These are phyloP conservation scores for Cyclaneusma minus DNA, from an alignment of 2,329 filamentous ascomycete species.

Conservation along the genomic window DNA sequence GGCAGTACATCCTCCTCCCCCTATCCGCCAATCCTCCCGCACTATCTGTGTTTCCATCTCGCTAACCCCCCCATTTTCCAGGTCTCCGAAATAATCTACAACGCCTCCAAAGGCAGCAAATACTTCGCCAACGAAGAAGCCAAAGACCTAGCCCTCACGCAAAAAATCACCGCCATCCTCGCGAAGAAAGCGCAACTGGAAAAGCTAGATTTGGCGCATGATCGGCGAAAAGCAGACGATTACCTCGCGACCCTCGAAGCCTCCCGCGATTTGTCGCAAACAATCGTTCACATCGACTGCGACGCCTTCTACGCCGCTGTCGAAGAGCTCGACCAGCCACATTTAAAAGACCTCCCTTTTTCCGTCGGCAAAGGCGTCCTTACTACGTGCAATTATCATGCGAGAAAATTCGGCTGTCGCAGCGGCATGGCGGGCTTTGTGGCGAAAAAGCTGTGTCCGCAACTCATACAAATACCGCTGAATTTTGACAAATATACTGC, in stretches of 20 bases:
- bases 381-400: constrained; percentile 70
- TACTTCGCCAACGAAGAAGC: constrained; percentile 86
- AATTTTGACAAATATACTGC: constrained; percentile 85
- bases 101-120: constrained; percentile 90
- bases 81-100: constrained; percentile 94
- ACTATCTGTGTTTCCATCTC: constrained; percentile 1
- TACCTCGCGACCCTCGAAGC: constrained; percentile 67
- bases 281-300: constrained; percentile 85
- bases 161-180: constrained; percentile 71
- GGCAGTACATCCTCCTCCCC: constrained; percentile 36
- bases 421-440: constrained; percentile 96
- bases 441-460: constrained; percentile 82
- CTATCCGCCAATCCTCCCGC: not conserved
- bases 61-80: constrained; percentile 16
- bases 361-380: constrained; percentile 63
- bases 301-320: constrained; percentile 97
- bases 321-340: constrained; percentile 69
- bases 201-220: constrained; percentile 54
- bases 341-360: constrained; percentile 76
- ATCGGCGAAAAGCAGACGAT: constrained; percentile 64
- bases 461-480: constrained; percentile 65
- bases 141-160: constrained; percentile 66
- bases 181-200: constrained; percentile 62
- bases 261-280: constrained; percentile 65
- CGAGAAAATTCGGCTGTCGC: constrained; percentile 76